Evolutionary conservation across 129 eudicot genomes (phyloP), one percentile per base, ranked within the genome.

Genomic region (Saussurea involucrata): DNA sequence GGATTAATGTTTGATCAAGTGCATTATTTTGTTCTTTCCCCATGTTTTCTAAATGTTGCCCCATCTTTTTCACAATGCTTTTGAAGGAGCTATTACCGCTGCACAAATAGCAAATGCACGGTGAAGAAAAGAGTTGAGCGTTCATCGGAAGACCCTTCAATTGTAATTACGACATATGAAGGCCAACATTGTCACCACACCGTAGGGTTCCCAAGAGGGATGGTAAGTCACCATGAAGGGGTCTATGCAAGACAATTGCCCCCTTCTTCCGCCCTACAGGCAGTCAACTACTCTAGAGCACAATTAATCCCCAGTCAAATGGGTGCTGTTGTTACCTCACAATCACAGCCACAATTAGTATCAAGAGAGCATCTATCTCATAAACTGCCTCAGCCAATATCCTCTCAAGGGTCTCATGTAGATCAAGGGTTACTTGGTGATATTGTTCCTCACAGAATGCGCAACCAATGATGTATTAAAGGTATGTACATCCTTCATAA

Each of bases 71-170:
- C 8, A 22, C 28, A 20, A 18, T 20, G 44, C 8, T 25, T 68
- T 34, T 80, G 66, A 68, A 95, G 98, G 96, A 95, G 98, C 80
- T 95, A 95, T 28, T 95, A 88, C 63, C 89, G 98, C 11, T 95
- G 98, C 78, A 95, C 98, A 63, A 95, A 86, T 75, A 85, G 82
- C 76, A 91, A 89, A 76, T 95, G 98, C 94, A 87, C 86, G 4
- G 98, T 95, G 49, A 95, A 95, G 82, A 95, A 95, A 80, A 82
- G 97, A 78, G 96, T 95, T 0, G 98, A 95, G 80, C 82, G 98
- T 8, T 91, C 94, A 25, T 87, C 82, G 4, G 87, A 89, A 40
- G 97, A 95, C 79, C 96, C 98, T 5, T 46, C 93, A n/a, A 75
- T 78, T 66, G 98, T 95, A 25, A 88, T 95, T 46, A 95, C 98